phyloP scores from a whole-genome alignment of 805 yeast genomes.

The Zygosaccharomyces siamensis region DNA sequence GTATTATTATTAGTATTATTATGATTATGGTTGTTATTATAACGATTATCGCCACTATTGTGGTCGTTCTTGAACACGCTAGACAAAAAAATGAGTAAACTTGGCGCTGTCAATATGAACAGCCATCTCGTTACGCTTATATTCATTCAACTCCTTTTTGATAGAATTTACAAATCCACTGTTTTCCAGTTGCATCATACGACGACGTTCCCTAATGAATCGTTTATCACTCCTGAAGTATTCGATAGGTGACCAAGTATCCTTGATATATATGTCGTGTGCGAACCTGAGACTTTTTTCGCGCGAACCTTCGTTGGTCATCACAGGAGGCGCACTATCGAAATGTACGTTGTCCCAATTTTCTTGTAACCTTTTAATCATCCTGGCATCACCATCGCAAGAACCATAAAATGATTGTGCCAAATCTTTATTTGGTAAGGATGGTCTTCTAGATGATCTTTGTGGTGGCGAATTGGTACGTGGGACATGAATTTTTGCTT shows the following conservation, averaged over 20 bases:
- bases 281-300: conserved; percentile 24
- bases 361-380: conserved; percentile 18
- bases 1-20: not conserved
- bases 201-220: conserved; percentile 20
- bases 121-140: conserved; percentile 59
- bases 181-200: conserved; percentile 20
- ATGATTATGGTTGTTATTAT: not conserved
- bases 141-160: conserved; percentile 60
- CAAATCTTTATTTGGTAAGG: conserved; percentile 16
- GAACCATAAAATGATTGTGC: conserved; percentile 22
- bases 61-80: not conserved
- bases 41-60: not conserved
- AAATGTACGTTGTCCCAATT: conserved; percentile 26
- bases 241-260: conserved; percentile 29
- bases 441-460: conserved; percentile 29
- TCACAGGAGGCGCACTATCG: conserved; percentile 10
- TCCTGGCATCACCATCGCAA: conserved; percentile 8
- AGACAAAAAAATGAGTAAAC: conserved; percentile 59
- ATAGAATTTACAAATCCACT: conserved; percentile 34
- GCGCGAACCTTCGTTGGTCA: not conserved
- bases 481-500: not conserved
- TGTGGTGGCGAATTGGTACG: conserved; percentile 6
- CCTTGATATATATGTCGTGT: conserved; percentile 24
- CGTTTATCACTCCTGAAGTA: conserved; percentile 28
- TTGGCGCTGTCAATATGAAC: conserved; percentile 58